phyloP scores from a whole-genome alignment of 306 rosid species.

The Rubus idaeus region DNA sequence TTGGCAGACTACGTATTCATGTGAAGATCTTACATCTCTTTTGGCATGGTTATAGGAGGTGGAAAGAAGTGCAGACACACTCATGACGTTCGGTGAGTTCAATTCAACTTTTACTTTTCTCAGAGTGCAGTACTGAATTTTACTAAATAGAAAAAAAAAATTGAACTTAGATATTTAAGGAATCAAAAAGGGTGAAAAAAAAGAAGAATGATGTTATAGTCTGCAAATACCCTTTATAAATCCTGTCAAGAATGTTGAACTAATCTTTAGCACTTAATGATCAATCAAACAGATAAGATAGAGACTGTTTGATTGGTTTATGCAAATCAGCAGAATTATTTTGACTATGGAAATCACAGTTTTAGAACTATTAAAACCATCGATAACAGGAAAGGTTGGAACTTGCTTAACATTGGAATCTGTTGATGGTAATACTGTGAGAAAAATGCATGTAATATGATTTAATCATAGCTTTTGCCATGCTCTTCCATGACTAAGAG shows the following conservation, averaged over 20 bases:
- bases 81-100: constrained; percentile 64
- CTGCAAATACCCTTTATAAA: background rate
- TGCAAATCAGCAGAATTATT: background rate
- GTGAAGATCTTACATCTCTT: background rate
- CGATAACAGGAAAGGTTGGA: background rate
- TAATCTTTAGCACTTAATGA: background rate
- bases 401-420: background rate
- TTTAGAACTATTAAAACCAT: background rate
- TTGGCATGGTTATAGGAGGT: constrained; percentile 52
- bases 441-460: no score
- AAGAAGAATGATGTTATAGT: no score
- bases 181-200: no score
- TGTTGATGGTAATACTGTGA: background rate
- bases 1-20: background rate
- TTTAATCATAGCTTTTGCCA: background rate
- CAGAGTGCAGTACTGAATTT: background rate
- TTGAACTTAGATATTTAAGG: background rate
- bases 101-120: background rate
- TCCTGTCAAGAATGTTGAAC: background rate
- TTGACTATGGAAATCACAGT: background rate
- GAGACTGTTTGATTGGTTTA: background rate
- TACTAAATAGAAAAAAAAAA: background rate
- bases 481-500: constrained; percentile 1
- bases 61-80: constrained; percentile 76
- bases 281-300: background rate